Evolutionary conservation across 805 yeast species (phyloP), one percentile per base, ranked within the genome.

Genomic region (Jamesozyma piceae): DNA sequence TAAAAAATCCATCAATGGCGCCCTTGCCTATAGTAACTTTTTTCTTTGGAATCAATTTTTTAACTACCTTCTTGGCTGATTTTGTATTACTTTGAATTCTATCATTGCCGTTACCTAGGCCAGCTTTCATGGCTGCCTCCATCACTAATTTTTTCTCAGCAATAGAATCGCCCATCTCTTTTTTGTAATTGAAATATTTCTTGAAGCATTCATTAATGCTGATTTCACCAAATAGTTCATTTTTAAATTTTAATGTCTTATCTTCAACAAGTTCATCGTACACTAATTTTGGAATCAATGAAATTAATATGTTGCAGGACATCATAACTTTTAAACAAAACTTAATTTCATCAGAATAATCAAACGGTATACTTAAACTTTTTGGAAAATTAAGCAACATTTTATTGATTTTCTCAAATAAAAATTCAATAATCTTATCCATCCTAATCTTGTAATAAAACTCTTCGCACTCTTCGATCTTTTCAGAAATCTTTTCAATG

Each of bases 1-100:
- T 75, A 58, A 80, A 82, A 49, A 82, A 80, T 41, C 75, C 73
- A 54, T 82, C 90, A 22, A 82, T 63, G 1, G 87, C 85, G 1
- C 92, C 88, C 50, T 67, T 74, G 1, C 81, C 81, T 1, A 67
- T 66, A 1, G 75, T 75, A 2, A 76, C 77, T 45, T 67, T 69
- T 37, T 59, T 63, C 52, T 64, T 69, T 36, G 53, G 62, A 1
- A 51, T 50, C 3, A 54, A 43, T 15, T 62, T 57, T 41, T 59
- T 49, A 35, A 47, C 42, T 22, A 60, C 41, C 35, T 62, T 51
- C 29, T 57, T 57, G 31, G 47, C 44, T 3, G 35, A 18, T 36
- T 32, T 37, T 34, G 47, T 32, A 35, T 48, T 31, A 22, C 33
- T 19, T 24, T 15, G 20, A 11, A 11, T 11, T n/a, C n/a, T n/a